These are phyloP conservation scores for Phytophthora idaei DNA, from an alignment of 352 stramenopile species.

Conservation along the genomic window DNA sequence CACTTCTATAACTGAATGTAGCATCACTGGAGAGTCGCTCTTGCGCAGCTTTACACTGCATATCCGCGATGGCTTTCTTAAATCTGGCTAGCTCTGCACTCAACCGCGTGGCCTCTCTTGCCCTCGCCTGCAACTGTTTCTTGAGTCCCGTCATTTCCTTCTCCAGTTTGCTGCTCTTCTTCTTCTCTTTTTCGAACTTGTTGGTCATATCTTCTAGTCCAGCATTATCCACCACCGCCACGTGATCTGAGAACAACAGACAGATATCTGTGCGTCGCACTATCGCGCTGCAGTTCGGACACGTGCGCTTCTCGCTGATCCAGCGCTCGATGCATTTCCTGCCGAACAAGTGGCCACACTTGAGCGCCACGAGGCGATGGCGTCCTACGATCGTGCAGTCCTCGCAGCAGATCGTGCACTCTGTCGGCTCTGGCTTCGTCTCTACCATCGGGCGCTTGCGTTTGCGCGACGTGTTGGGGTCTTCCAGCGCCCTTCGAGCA, in stretches of 20 bases:
- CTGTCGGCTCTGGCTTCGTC: conserved; percentile 56
- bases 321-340: conserved; percentile 80
- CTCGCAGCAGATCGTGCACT: conserved; percentile 82
- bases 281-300: conserved; percentile 67
- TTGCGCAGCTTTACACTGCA: conserved; percentile 33
- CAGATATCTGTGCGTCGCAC: conserved; percentile 61
- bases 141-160: conserved; percentile 51
- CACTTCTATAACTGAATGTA: background rate
- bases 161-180: conserved; percentile 47
- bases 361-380: conserved; percentile 74
- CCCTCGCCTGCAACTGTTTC: conserved; percentile 41
- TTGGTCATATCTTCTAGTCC: conserved; percentile 57
- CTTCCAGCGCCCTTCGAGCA: conserved; percentile 4
- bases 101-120: conserved; percentile 26
- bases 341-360: conserved; percentile 77
- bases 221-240: conserved; percentile 79
- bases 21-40: background rate
- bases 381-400: conserved; percentile 56
- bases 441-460: conserved; percentile 36
- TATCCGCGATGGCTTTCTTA: conserved; percentile 31
- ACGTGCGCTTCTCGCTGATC: conserved; percentile 61
- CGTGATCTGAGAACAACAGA: conserved; percentile 69
- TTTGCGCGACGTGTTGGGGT: conserved; percentile 22
- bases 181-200: conserved; percentile 69
- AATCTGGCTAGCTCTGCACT: conserved; percentile 38